These are phyloP conservation scores for Globisporangium ultimum DNA, from an alignment of 352 stramenopile genomes.

Conservation along the genomic window DNA sequence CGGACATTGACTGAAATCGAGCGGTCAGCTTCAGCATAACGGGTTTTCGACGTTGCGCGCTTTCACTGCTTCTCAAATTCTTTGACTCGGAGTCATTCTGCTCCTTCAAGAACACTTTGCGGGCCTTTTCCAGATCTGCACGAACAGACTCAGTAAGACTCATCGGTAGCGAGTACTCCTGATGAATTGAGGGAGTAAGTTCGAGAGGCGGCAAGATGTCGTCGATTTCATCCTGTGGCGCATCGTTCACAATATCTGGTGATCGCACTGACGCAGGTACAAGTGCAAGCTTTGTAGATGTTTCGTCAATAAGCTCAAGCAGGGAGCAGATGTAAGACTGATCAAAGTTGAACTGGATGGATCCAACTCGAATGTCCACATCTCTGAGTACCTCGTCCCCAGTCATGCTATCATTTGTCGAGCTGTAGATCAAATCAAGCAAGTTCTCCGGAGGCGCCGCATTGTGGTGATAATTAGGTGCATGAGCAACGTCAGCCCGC, in stretches of 20 bases:
- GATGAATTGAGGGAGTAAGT: conserved; percentile 49
- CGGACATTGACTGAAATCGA: conserved; percentile 69
- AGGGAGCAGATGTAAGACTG: conserved; percentile 81
- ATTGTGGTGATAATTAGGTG: conserved; percentile 6
- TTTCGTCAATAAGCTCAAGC: conserved; percentile 71
- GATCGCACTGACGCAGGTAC: conserved; percentile 16
- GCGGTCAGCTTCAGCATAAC: conserved; percentile 39
- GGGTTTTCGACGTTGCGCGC: conserved; percentile 5
- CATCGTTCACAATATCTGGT: conserved; percentile 11
- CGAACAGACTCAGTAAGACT: conserved; percentile 78
- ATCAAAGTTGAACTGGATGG: conserved; percentile 82
- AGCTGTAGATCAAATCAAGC: conserved; percentile 60
- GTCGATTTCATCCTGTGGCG: conserved; percentile 18
- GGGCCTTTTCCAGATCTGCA: conserved; percentile 75
- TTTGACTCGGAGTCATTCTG: conserved; percentile 9
- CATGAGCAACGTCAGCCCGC: conserved; percentile 15
- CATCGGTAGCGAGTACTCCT: conserved; percentile 71
- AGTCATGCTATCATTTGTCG: conserved; percentile 54
- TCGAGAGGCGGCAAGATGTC: conserved; percentile 50
- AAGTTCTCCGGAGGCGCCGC: conserved; percentile 40
- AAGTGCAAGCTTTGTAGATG: conserved; percentile 42
- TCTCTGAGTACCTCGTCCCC: conserved; percentile 50
- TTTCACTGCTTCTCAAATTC: not conserved
- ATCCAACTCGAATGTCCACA: conserved; percentile 69
- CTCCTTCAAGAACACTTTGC: conserved; percentile 51